phyloP scores from a whole-genome alignment of 179 eudicot genomes.

The Silene noctiflora region DNA sequence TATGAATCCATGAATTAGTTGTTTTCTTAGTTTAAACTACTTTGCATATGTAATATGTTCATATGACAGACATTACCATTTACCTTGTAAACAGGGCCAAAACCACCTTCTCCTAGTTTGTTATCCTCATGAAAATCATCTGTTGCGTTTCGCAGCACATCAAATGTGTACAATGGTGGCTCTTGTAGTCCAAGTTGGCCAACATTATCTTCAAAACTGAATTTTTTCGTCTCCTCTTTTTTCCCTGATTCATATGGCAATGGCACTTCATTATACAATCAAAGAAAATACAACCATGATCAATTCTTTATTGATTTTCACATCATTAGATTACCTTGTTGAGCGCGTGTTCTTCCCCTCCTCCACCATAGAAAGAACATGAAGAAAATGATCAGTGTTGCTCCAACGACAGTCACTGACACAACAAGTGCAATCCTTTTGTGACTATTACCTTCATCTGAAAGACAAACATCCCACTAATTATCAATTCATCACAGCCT shows the following conservation, averaged over 20 bases:
- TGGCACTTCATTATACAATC: slow-evolving; percentile 1
- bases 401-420: slow-evolving; percentile 15
- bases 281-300: background rate
- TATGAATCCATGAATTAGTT: background rate
- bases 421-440: slow-evolving; percentile 25
- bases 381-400: slow-evolving; percentile 15
- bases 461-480: slow-evolving; percentile 4
- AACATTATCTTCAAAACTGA: slow-evolving; percentile 21
- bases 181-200: slow-evolving; percentile 36
- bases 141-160: slow-evolving; percentile 37
- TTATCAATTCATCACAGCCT: background rate
- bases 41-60: slow-evolving; percentile 5
- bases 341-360: background rate
- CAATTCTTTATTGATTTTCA: background rate
- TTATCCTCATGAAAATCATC: slow-evolving; percentile 34
- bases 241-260: slow-evolving; percentile 23
- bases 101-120: slow-evolving; percentile 63
- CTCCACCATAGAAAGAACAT: slow-evolving; percentile 21
- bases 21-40: background rate
- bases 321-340: slow-evolving; percentile 30
- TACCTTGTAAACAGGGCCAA: slow-evolving; percentile 66
- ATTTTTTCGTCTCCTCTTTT: slow-evolving; percentile 13
- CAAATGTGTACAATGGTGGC: slow-evolving; percentile 38
- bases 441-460: slow-evolving; percentile 22
- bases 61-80: slow-evolving; percentile 30